Conservation (phyloP, 768 basidiomycete genomes). For the Basidioascus undulatus region DNA sequence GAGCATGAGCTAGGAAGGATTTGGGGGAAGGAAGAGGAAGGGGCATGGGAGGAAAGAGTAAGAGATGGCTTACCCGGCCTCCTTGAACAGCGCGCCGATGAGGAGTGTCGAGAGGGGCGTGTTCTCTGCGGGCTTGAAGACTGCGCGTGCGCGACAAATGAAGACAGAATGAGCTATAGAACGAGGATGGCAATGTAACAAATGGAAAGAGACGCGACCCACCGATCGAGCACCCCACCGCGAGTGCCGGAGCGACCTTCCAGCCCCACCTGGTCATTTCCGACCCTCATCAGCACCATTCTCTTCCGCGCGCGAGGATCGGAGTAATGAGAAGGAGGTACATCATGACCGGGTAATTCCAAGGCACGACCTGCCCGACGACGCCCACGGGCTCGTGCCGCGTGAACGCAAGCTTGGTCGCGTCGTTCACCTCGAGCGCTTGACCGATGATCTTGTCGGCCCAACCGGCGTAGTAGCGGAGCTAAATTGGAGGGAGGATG, state of each 20-base stretch:
- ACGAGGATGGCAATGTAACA: neutral
- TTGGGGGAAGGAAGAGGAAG: neutral
- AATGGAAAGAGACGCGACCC: neutral
- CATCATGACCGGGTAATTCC: constrained; percentile 23
- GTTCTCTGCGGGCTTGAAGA: constrained; percentile 65
- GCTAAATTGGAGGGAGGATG: constrained; percentile 20
- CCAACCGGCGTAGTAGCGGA: constrained; percentile 74
- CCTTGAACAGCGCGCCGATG: constrained; percentile 49
- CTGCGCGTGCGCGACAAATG: too few relatives aligned
- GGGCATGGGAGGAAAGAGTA: neutral
- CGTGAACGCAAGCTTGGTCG: constrained; percentile 60
- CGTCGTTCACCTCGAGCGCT: constrained; percentile 50
- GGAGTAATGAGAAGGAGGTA: constrained; percentile 17
- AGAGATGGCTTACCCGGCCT: constrained; percentile 41
- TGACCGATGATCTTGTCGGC: constrained; percentile 70
- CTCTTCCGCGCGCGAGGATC: neutral
- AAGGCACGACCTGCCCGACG: constrained; percentile 45
- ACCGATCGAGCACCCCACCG: too few relatives aligned
- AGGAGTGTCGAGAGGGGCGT: constrained; percentile 7
- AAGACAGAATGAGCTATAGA: too few relatives aligned
- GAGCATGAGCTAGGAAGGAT: too few relatives aligned
- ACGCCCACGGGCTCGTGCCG: constrained; percentile 82
- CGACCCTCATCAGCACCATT: neutral
- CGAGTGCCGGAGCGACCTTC: constrained; percentile 84
- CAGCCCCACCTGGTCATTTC: constrained; percentile 23